Evolutionary conservation across 768 basidiomycete genomes (phyloP).

Genomic region (Lentinula raphanica): DNA sequence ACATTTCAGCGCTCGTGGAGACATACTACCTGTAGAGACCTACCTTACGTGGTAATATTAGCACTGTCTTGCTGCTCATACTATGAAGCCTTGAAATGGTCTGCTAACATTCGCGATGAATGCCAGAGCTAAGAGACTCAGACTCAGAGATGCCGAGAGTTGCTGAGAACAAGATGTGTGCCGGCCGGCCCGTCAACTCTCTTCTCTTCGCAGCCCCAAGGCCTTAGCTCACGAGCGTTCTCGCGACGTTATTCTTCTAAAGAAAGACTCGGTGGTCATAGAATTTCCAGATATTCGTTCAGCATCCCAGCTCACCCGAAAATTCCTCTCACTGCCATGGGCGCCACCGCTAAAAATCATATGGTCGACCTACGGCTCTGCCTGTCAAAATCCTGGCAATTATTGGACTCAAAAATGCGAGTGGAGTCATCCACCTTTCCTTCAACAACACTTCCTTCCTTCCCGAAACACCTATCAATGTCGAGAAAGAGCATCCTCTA

Average conservation of each 20-base stretch:
- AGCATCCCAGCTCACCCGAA: background rate
- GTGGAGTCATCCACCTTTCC: background rate
- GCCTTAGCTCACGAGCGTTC: slow-evolving; percentile 1
- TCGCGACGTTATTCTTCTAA: background rate
- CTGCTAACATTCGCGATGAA: too few relatives aligned
- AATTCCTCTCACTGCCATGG: background rate
- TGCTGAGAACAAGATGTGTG: too few relatives aligned
- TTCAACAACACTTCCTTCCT: background rate
- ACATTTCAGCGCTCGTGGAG: too few relatives aligned
- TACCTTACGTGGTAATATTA: too few relatives aligned
- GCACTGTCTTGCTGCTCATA: too few relatives aligned
- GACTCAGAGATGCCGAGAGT: too few relatives aligned
- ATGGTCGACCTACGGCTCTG: background rate
- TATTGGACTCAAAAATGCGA: slow-evolving; percentile 1
- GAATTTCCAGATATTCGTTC: background rate
- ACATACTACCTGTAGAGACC: too few relatives aligned
- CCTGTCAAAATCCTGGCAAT: background rate
- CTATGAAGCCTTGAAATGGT: too few relatives aligned
- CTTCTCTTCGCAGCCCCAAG: background rate
- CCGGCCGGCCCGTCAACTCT: background rate
- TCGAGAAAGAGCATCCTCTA: too few relatives aligned
- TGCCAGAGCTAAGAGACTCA: too few relatives aligned
- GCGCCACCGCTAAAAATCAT: background rate
- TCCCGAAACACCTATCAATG: background rate
- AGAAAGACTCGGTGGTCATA: background rate